Conservation (phyloP, 495 filamentous ascomycete genomes). For the Neurospora sp. region DNA sequence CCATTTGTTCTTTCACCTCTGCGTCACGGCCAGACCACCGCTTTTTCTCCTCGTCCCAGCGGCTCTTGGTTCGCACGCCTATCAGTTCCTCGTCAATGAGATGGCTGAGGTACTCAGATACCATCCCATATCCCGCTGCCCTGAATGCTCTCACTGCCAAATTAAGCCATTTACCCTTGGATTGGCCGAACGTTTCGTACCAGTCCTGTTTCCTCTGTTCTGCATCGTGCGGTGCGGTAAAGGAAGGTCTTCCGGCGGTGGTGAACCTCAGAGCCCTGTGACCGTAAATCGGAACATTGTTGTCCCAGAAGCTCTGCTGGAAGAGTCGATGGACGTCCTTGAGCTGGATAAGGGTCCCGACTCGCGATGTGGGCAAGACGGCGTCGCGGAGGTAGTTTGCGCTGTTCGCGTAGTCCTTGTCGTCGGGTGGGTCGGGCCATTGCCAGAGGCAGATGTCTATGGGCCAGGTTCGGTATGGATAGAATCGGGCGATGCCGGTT, state of each 20-base stretch:
- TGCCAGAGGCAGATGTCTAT: not conserved
- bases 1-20: not conserved
- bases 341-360: not conserved
- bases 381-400: not conserved
- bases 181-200: not conserved
- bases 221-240: not conserved
- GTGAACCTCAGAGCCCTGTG: not conserved
- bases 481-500: not conserved
- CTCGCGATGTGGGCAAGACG: not conserved
- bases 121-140: not conserved
- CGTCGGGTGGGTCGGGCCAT: not conserved
- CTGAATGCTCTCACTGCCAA: not conserved
- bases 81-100: conserved; percentile 17
- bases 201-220: not conserved
- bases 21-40: not conserved
- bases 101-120: not conserved
- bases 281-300: not conserved
- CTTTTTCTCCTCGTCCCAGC: not conserved
- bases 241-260: not conserved
- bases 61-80: not conserved
- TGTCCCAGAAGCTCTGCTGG: not conserved
- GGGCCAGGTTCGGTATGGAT: not conserved
- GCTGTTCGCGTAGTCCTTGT: not conserved
- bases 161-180: not conserved
- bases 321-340: not conserved